These are phyloP conservation scores for Westerdykella sp. DNA, from an alignment of 2,329 filamentous ascomycete genomes.

Conservation along the genomic window DNA sequence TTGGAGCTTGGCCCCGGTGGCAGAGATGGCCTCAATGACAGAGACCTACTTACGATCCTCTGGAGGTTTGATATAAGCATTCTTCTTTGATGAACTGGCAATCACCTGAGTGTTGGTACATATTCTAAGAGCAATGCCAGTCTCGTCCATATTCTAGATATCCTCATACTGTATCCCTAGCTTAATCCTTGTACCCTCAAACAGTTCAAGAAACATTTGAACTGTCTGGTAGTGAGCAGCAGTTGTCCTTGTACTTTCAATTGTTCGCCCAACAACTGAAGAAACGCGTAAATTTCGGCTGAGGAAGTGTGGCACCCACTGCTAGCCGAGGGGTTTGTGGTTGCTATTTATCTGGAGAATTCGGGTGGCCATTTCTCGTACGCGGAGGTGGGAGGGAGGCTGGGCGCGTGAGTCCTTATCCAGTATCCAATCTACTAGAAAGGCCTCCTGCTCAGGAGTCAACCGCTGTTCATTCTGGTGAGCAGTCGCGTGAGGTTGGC, in stretches of 20 bases:
- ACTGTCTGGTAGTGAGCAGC: not conserved
- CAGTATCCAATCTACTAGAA: slow-evolving; percentile 3
- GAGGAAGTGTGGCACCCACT: slow-evolving; percentile 2
- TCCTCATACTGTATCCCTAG: not conserved
- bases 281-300: slow-evolving; percentile 1
- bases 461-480: slow-evolving; percentile 2
- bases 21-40: slow-evolving; percentile 1
- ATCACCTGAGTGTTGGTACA: not conserved
- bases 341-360: not conserved
- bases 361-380: slow-evolving; percentile 2
- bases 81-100: not conserved
- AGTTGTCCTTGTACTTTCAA: not conserved
- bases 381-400: slow-evolving; percentile 1
- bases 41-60: slow-evolving; percentile 2
- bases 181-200: too few relatives aligned
- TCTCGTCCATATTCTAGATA: too few relatives aligned
- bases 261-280: not conserved
- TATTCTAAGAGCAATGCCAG: too few relatives aligned
- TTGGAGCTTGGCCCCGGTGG: not conserved
- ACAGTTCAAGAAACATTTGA: too few relatives aligned
- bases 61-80: slow-evolving; percentile 1
- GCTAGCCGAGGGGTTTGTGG: slow-evolving; percentile 1
- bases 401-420: slow-evolving; percentile 1
- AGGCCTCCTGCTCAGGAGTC: slow-evolving; percentile 1
- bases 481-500: not conserved